These are phyloP conservation scores for Aureobasidium vineae DNA, from an alignment of 2,329 filamentous ascomycete species.

Conservation along the genomic window DNA sequence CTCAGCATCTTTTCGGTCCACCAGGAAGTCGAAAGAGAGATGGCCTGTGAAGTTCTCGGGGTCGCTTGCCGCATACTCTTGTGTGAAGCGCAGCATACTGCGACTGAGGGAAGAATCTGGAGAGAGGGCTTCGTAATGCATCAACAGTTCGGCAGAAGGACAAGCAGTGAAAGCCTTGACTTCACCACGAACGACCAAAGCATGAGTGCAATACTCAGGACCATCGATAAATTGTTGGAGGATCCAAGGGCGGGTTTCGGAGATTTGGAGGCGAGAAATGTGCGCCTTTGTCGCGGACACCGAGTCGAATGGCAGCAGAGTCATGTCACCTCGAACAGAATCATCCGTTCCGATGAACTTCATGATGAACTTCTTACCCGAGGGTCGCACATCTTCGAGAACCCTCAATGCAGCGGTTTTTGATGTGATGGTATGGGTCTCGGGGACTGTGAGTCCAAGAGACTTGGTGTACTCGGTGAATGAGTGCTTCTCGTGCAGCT, in stretches of 20 bases:
- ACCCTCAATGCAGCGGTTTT: constrained; percentile 54
- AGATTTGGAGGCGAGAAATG: constrained; percentile 56
- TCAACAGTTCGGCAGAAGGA: constrained; percentile 59
- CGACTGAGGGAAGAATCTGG: constrained; percentile 53
- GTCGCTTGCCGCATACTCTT: constrained; percentile 53
- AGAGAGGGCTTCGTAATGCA: constrained; percentile 64
- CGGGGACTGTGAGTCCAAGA: constrained; percentile 51
- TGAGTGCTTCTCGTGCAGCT: constrained; percentile 62
- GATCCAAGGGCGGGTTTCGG: constrained; percentile 59
- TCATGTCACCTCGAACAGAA: constrained; percentile 59
- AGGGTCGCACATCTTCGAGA: constrained; percentile 42
- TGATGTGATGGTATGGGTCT: constrained; percentile 53
- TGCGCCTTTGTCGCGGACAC: constrained; percentile 55
- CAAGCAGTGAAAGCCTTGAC: constrained; percentile 68
- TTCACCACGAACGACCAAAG: constrained; percentile 63
- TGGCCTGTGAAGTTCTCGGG: constrained; percentile 63
- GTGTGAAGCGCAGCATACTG: constrained; percentile 65
- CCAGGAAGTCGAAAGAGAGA: constrained; percentile 68
- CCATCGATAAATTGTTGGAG: constrained; percentile 67
- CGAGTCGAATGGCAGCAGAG: constrained; percentile 59
- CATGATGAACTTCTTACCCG: constrained; percentile 58
- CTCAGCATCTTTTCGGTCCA: constrained; percentile 49
- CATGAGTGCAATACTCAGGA: constrained; percentile 69
- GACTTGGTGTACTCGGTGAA: constrained; percentile 61
- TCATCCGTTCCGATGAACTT: constrained; percentile 66